A percentile compares a stretch with the other conserved stretches of the same genome.
These are phyloP conservation scores for Anthracocystis panici-leucophaei DNA, from an alignment of 1,284 basidiomycete species.

Conservation along the genomic window DNA sequence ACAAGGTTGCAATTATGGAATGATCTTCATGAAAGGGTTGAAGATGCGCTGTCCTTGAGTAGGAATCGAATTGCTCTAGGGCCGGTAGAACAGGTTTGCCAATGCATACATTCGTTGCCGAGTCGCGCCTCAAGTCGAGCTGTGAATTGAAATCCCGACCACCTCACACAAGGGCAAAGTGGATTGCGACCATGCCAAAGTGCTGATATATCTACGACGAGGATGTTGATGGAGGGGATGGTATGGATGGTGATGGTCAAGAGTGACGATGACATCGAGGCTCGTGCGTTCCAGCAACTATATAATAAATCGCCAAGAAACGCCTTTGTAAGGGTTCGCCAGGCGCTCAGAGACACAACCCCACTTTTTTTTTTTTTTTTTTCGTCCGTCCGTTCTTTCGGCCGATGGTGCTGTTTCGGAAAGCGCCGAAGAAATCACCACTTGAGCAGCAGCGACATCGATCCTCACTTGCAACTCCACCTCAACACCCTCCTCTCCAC, in stretches of 20 bases:
- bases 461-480: neutral
- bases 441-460: neutral
- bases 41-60: too few relatives aligned
- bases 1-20: too few relatives aligned
- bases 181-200: neutral
- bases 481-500: neutral
- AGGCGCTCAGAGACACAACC: neutral
- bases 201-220: neutral
- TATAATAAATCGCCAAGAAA: neutral
- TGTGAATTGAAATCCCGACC: neutral
- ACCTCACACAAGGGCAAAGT: neutral
- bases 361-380: constrained; percentile 2
- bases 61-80: too few relatives aligned
- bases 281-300: constrained; percentile 24
- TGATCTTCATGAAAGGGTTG: too few relatives aligned
- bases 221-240: neutral
- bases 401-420: neutral
- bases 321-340: neutral
- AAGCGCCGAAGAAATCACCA: neutral
- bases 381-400: constrained; percentile 1
- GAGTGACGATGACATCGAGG: constrained; percentile 8
- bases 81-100: too few relatives aligned
- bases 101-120: neutral
- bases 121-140: neutral
- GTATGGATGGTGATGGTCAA: neutral